These are phyloP conservation scores for Viola odorata DNA, from an alignment of 345 rosid species.

Conservation along the genomic window DNA sequence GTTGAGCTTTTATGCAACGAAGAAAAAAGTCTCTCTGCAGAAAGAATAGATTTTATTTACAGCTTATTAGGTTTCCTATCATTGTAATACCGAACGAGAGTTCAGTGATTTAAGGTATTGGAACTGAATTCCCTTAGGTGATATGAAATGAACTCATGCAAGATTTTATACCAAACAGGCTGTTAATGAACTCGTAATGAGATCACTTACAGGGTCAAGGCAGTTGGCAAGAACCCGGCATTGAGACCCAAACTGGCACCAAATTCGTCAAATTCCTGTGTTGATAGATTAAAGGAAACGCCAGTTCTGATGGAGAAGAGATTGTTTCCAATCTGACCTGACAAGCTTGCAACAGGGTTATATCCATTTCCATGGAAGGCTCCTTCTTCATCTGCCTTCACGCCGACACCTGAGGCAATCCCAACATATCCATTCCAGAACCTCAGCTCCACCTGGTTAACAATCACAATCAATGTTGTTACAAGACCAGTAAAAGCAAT, in stretches of 20 bases:
- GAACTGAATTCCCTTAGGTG: too few species aligned
- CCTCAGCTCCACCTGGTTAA: slow-evolving; percentile 38
- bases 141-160: too few species aligned
- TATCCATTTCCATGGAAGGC: slow-evolving; percentile 19
- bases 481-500: background rate
- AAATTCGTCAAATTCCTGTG: slow-evolving; percentile 19
- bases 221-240: slow-evolving; percentile 25
- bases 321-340: slow-evolving; percentile 37
- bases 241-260: slow-evolving; percentile 42
- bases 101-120: too few species aligned
- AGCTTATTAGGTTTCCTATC: background rate
- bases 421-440: slow-evolving; percentile 37
- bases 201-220: slow-evolving; percentile 45
- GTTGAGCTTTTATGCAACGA: too few species aligned
- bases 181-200: too few species aligned
- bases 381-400: slow-evolving; percentile 22
- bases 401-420: slow-evolving; percentile 33
- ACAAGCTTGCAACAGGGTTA: slow-evolving; percentile 33
- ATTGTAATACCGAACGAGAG: too few species aligned
- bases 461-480: slow-evolving; percentile 1
- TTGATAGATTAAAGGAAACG: slow-evolving; percentile 26
- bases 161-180: too few species aligned
- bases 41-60: too few species aligned
- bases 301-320: slow-evolving; percentile 38
- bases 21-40: too few species aligned